Base-by-base conservation (phyloP, 495 filamentous ascomycete genomes). In the Talaromyces ruber region DNA sequence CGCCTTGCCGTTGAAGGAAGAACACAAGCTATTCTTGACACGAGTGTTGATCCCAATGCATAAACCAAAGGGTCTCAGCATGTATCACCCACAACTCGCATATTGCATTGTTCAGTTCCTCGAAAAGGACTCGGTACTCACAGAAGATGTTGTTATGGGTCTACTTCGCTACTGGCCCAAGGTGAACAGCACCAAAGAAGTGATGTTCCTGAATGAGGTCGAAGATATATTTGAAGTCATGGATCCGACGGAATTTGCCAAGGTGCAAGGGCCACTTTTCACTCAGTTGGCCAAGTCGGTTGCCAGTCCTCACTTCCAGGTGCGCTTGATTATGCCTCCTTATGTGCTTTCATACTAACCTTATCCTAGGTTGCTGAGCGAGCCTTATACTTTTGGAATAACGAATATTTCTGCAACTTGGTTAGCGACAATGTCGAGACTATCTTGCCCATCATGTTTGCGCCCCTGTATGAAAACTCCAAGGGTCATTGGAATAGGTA, bases 181-280 rank as follows among this genome's bases (percentile, higher is more conserved):
- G 79, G 90, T 93, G 58, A 99, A 99, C 72, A 98, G 95, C 71
- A 98, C 95, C 12, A 99, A 99, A 71, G 94, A 99, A 71, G 94
- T 99, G 67, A 99, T 99, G 94, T 99, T 92, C 74, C 80, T 99
- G 67, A 99, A 99, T 67, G 94, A 99, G 70, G 95, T 99, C 8
- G 94, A 99, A 71, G 94, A 99, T 71, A 99, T 98, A 62, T 99
- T 99, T 68, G 94, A 99, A 79, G 94, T 99, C 37, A 99, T 99
- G 94, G 94, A 99, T 68, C 94, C 94, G 6, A 91, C 89, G 45
- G 95, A 99, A 73, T 99, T 99, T 68, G 92, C 92, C 59, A 99
- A 98, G 76, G 93, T 99, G 30, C 94, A 99, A 74, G 94, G 97
- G 65, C 93, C 93, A 18, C 79, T 99, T 45, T 99, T 99, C 80